Evolutionary conservation across 768 basidiomycete species (phyloP).

Genomic region (Tricholoma sp.): DNA sequence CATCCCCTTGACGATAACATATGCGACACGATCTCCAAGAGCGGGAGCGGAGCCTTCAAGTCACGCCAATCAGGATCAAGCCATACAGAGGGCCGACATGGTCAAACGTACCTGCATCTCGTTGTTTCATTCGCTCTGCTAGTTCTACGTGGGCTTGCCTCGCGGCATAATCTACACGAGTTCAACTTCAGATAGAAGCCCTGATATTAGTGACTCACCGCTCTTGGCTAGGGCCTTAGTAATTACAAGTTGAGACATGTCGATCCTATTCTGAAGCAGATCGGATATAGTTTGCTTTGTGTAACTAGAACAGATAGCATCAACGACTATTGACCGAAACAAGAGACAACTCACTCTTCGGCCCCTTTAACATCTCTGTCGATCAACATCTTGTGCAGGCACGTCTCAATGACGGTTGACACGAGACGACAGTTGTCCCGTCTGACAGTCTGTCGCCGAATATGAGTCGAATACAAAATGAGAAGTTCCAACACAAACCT

Average conservation of each 20-base stretch:
- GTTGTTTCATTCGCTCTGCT: constrained; percentile 91
- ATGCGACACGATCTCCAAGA: constrained; percentile 97
- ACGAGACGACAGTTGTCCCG: constrained; percentile 99
- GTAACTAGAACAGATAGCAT: constrained; percentile 49
- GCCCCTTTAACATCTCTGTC: constrained; percentile 92
- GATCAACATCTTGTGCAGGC: constrained; percentile 96
- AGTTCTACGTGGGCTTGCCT: constrained; percentile 98
- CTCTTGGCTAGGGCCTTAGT: constrained; percentile 94
- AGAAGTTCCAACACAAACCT: constrained; percentile 46
- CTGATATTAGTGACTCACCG: constrained; percentile 35
- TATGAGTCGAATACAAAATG: background rate
- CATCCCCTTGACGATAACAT: constrained; percentile 95
- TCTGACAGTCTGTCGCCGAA: constrained; percentile 74
- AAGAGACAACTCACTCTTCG: constrained; percentile 58
- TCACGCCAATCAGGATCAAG: background rate
- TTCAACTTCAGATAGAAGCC: background rate
- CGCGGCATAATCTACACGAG: constrained; percentile 70
- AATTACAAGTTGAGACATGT: constrained; percentile 99
- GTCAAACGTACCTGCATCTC: constrained; percentile 68
- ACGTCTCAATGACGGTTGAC: constrained; percentile 96
- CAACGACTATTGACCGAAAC: background rate
- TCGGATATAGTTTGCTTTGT: constrained; percentile 92
- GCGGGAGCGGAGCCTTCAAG: constrained; percentile 84
- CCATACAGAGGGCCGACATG: constrained; percentile 6
- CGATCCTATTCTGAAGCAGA: constrained; percentile 91